A percentile compares a stretch with the other conserved stretches of the same genome.
phyloP scores from a whole-genome alignment of 352 stramenopile species.

The Globisporangium echinulatum region DNA sequence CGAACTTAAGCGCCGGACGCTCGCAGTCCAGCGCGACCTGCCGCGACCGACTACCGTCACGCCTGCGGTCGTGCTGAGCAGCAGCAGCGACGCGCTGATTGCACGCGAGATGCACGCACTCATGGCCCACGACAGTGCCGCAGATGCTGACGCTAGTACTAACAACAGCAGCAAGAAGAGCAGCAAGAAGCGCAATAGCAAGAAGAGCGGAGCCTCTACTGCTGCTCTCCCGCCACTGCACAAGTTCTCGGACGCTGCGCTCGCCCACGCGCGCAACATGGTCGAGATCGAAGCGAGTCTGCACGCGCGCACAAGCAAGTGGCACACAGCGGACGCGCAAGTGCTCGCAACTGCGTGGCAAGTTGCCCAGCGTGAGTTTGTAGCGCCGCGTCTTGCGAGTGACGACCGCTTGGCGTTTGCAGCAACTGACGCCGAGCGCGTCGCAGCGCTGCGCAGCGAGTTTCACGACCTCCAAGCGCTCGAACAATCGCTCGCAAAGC shows the following conservation, averaged over 20 bases:
- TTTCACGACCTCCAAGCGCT: slow-evolving; percentile 66
- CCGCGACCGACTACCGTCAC: slow-evolving; percentile 64
- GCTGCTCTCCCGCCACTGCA: slow-evolving; percentile 18
- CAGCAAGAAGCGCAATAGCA: slow-evolving; percentile 71
- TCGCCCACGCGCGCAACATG: slow-evolving; percentile 66
- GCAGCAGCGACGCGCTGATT: slow-evolving; percentile 20
- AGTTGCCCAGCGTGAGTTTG: slow-evolving; percentile 28
- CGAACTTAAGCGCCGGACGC: slow-evolving; percentile 59
- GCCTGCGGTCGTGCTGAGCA: slow-evolving; percentile 39
- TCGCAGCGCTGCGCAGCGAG: slow-evolving; percentile 44
- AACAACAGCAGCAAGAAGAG: slow-evolving; percentile 14
- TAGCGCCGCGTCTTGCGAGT: slow-evolving; percentile 13
- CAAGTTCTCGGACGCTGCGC: slow-evolving; percentile 53
- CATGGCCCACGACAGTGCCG: slow-evolving; percentile 55
- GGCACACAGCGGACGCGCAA: slow-evolving; percentile 20
- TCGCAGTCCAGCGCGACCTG: slow-evolving; percentile 60
- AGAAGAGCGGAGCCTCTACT: slow-evolving; percentile 30
- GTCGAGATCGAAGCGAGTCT: slow-evolving; percentile 76
- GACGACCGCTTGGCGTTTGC: slow-evolving; percentile 39
- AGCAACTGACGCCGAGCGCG: slow-evolving; percentile 26
- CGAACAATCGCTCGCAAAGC: slow-evolving; percentile 52
- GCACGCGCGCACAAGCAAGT: slow-evolving; percentile 23
- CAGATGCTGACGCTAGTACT: slow-evolving; percentile 22
- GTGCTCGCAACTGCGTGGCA: slow-evolving; percentile 28
- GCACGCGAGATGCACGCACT: slow-evolving; percentile 61